phyloP scores from a whole-genome alignment of 345 rosid genomes.

The Hypericum perforatum region DNA sequence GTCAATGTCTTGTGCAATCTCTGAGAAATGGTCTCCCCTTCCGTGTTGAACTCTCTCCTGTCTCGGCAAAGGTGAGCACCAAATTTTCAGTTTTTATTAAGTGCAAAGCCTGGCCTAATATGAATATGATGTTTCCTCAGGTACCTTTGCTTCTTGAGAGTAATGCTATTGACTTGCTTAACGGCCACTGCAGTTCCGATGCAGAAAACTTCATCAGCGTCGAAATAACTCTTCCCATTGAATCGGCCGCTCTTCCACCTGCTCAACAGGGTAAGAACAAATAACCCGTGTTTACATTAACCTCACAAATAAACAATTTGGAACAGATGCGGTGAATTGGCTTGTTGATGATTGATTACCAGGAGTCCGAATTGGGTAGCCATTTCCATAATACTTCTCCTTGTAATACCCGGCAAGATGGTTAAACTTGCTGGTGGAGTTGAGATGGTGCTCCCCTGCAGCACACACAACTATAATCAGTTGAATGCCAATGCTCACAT shows the following conservation, averaged over 20 bases:
- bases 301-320: no score
- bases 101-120: no score
- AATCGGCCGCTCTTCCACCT: slow-evolving; percentile 20
- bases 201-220: slow-evolving; percentile 33
- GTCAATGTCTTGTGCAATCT: no score
- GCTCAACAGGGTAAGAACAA: background rate
- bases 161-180: slow-evolving; percentile 24
- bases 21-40: no score
- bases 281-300: no score
- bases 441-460: slow-evolving; percentile 30
- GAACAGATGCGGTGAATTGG: background rate
- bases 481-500: no score
- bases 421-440: slow-evolving; percentile 40
- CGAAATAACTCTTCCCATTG: slow-evolving; percentile 16
- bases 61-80: no score
- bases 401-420: slow-evolving; percentile 42
- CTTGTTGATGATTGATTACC: slow-evolving; percentile 7
- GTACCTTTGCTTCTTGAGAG: slow-evolving; percentile 23
- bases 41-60: no score
- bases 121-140: no score
- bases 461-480: background rate
- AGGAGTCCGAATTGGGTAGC: slow-evolving; percentile 14
- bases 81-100: no score
- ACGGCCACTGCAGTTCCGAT: slow-evolving; percentile 34
- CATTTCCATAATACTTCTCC: slow-evolving; percentile 36